Evolutionary conservation across 371 early-diverging fungal genomes (phyloP).

Genomic region (Nosema muscidifuracis): DNA sequence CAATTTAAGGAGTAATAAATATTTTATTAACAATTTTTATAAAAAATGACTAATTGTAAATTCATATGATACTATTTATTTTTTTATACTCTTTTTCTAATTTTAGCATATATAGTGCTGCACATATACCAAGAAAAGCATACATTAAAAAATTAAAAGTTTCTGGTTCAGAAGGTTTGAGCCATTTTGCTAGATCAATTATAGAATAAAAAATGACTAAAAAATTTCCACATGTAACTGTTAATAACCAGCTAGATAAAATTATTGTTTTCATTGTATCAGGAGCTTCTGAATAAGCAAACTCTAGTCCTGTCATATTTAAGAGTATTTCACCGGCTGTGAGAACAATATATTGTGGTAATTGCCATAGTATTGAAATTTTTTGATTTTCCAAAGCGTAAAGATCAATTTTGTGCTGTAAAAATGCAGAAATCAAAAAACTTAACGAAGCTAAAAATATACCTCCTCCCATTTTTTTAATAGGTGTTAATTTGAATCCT

Average conservation of each 20-base stretch:
- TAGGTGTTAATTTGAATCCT: constrained; percentile 57
- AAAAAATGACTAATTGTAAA: not conserved
- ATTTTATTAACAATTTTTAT: not conserved
- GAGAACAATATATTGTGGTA: constrained; percentile 67
- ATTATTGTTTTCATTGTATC: constrained; percentile 46
- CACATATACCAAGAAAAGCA: not conserved
- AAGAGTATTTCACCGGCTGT: constrained; percentile 67
- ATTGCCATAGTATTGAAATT: constrained; percentile 63
- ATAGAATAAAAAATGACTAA: constrained; percentile 47
- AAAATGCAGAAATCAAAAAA: constrained; percentile 54
- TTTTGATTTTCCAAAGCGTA: constrained; percentile 32
- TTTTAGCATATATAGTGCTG: constrained; percentile 13
- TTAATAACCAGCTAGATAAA: constrained; percentile 61
- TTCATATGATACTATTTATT: not conserved
- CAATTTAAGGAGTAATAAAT: too few relatives aligned
- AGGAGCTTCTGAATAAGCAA: constrained; percentile 64
- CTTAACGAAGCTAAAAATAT: constrained; percentile 46
- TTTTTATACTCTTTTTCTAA: not conserved
- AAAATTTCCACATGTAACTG: constrained; percentile 63
- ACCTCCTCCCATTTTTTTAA: constrained; percentile 63
- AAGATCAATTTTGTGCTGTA: constrained; percentile 62
- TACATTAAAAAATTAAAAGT: constrained; percentile 23
- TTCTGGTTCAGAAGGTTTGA: not conserved
- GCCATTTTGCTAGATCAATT: not conserved
- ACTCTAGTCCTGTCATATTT: constrained; percentile 67